Conservation (phyloP, 2,329 filamentous ascomycete species). For the Neodidymelliopsis sp. region DNA sequence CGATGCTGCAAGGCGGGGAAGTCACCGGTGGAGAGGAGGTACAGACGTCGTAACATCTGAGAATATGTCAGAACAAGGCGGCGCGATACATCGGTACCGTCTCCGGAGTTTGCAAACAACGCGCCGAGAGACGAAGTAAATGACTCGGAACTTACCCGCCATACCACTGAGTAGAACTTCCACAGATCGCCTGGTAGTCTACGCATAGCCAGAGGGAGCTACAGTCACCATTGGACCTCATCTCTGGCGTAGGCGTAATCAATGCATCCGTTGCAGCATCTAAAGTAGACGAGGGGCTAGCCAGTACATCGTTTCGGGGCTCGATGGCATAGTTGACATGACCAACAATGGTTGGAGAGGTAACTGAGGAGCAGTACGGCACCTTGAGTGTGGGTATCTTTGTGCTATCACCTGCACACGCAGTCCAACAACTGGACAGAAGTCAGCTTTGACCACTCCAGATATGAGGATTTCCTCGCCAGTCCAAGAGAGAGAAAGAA, state of each 20-base stretch:
- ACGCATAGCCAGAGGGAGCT: conserved; percentile 15
- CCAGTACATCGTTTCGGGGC: not conserved
- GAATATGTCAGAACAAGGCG: not conserved
- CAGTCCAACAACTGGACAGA: conserved; percentile 12
- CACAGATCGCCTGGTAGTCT: conserved; percentile 16
- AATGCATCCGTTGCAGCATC: not conserved
- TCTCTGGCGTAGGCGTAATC: not conserved
- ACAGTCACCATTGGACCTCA: not conserved
- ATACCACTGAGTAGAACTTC: conserved; percentile 3
- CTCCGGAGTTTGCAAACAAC: not conserved
- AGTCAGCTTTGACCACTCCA: conserved; percentile 15
- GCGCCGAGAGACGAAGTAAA: not conserved
- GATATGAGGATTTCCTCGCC: too few relatives aligned
- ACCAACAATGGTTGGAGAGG: not conserved
- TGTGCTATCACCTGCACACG: conserved; percentile 12
- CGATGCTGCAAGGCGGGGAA: conserved; percentile 16
- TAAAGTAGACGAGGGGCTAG: not conserved
- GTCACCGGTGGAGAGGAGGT: conserved; percentile 4
- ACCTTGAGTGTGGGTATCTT: conserved; percentile 15
- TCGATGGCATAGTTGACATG: not conserved
- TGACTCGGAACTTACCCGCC: conserved; percentile 13
- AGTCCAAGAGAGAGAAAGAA: too few relatives aligned
- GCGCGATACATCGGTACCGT: not conserved
- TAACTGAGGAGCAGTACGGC: not conserved
- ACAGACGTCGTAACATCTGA: conserved; percentile 25